Evolutionary conservation across 192 early-diverging fungal genomes (phyloP).

Genomic region (Neocallimastix lanati): DNA sequence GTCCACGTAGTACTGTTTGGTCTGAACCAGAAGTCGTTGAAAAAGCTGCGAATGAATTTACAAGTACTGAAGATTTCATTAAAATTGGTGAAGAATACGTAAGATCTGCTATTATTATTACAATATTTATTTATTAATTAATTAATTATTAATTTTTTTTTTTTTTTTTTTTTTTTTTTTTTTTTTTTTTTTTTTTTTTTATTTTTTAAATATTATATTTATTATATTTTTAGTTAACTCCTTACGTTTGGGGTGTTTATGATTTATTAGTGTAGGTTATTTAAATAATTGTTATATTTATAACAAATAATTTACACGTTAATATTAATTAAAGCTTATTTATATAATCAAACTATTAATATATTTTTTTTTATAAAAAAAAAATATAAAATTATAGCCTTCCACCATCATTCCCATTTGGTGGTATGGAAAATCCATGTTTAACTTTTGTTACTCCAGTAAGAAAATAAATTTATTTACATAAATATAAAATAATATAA

Average conservation of each 20-base stretch:
- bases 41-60: slow-evolving; percentile 83
- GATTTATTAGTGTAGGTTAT: slow-evolving; percentile 53
- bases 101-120: slow-evolving; percentile 4
- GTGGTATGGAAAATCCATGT: slow-evolving; percentile 95
- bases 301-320: too few relatives aligned
- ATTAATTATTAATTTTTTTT: too few relatives aligned
- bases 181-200: too few relatives aligned
- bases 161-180: too few relatives aligned
- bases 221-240: slow-evolving; percentile 44
- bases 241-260: slow-evolving; percentile 91
- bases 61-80: slow-evolving; percentile 31
- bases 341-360: too few relatives aligned
- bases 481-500: too few relatives aligned
- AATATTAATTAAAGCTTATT: too few relatives aligned
- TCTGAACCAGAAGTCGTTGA: slow-evolving; percentile 61
- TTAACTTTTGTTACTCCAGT: slow-evolving; percentile 89
- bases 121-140: too few relatives aligned
- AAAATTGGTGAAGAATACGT: slow-evolving; percentile 26
- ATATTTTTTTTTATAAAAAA: too few relatives aligned
- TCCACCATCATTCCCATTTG: slow-evolving; percentile 40
- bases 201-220: too few relatives aligned
- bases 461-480: background rate
- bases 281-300: too few relatives aligned
- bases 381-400: too few relatives aligned
- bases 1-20: slow-evolving; percentile 90